Evolutionary conservation across 2,329 filamentous ascomycete species (phyloP).

Genomic region (Didymella segeticola): DNA sequence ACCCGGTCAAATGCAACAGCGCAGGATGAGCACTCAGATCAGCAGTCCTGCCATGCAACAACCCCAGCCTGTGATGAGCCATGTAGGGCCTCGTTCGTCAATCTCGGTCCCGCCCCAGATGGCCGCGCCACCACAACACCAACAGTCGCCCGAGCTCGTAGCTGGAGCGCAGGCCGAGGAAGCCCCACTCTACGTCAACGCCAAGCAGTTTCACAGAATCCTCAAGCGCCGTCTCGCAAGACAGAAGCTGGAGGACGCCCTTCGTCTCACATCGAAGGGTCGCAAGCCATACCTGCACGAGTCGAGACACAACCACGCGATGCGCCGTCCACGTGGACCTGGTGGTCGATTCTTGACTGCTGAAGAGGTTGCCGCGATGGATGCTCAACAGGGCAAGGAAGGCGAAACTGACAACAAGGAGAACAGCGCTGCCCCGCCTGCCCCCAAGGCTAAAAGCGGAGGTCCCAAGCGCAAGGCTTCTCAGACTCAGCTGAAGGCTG

Average conservation of each 20-base stretch:
- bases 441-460: conserved; percentile 20
- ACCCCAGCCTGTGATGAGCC: conserved; percentile 78
- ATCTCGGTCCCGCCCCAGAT: conserved; percentile 56
- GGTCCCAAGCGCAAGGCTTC: conserved; percentile 45
- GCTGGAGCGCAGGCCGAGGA: conserved; percentile 75
- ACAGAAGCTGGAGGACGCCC: conserved; percentile 89
- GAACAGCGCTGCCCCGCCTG: conserved; percentile 42
- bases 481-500: conserved; percentile 38
- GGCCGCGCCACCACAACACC: conserved; percentile 69
- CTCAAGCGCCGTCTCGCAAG: conserved; percentile 91
- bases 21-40: conserved; percentile 52
- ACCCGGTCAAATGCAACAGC: conserved; percentile 43
- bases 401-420: conserved; percentile 50
- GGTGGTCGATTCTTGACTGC: conserved; percentile 95
- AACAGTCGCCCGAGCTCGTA: conserved; percentile 81
- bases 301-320: conserved; percentile 96
- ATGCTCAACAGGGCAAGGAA: conserved; percentile 52
- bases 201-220: conserved; percentile 98
- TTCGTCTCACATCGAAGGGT: conserved; percentile 91
- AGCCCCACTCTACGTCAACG: conserved; percentile 95
- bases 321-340: conserved; percentile 91
- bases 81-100: conserved; percentile 62
- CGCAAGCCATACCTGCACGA: conserved; percentile 97
- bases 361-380: conserved; percentile 91
- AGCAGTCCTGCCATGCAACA: conserved; percentile 64